These are phyloP conservation scores for Arbutus unedo DNA, from an alignment of 148 eudicot species.

Conservation along the genomic window DNA sequence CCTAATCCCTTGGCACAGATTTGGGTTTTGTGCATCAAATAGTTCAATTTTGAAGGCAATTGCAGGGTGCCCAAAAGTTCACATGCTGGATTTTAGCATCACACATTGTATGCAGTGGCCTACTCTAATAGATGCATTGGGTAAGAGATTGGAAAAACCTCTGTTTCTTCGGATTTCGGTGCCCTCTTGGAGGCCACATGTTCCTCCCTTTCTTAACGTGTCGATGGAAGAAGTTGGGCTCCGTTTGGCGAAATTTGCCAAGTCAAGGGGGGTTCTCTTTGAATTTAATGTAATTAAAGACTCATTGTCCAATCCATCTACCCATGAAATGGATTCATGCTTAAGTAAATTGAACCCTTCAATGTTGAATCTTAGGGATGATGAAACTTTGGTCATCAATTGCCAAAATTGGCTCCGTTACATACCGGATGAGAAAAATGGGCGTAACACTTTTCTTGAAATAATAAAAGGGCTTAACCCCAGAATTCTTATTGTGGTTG, in stretches of 20 bases:
- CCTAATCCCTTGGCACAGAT: conserved; percentile 51
- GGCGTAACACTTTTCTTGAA: conserved; percentile 28
- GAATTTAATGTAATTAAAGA: conserved; percentile 36
- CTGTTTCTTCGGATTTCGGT: conserved; percentile 35
- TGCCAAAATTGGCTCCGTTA: conserved; percentile 49
- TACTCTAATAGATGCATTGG: conserved; percentile 42
- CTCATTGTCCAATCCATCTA: conserved; percentile 2
- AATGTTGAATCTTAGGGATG: conserved; percentile 24
- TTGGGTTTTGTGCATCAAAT: conserved; percentile 49
- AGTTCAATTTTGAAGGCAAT: conserved; percentile 37
- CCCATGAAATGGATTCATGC: conserved; percentile 21
- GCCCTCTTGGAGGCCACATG: conserved; percentile 43
- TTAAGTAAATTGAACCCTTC: conserved; percentile 23
- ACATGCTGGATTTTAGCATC: conserved; percentile 41
- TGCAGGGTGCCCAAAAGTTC: conserved; percentile 35
- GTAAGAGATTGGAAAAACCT: conserved; percentile 37
- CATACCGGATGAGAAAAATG: conserved; percentile 25
- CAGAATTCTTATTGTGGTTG: conserved; percentile 28
- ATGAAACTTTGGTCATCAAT: conserved; percentile 40
- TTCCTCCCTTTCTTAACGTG: conserved; percentile 41
- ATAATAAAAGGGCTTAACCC: conserved; percentile 31
- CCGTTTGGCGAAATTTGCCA: conserved; percentile 43
- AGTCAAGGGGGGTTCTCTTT: conserved; percentile 34
- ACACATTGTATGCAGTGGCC: conserved; percentile 59
- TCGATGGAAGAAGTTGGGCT: conserved; percentile 41